Evolutionary conservation across 2,329 filamentous ascomycete species (phyloP).

Genomic region (Colletotrichum endophyticum): DNA sequence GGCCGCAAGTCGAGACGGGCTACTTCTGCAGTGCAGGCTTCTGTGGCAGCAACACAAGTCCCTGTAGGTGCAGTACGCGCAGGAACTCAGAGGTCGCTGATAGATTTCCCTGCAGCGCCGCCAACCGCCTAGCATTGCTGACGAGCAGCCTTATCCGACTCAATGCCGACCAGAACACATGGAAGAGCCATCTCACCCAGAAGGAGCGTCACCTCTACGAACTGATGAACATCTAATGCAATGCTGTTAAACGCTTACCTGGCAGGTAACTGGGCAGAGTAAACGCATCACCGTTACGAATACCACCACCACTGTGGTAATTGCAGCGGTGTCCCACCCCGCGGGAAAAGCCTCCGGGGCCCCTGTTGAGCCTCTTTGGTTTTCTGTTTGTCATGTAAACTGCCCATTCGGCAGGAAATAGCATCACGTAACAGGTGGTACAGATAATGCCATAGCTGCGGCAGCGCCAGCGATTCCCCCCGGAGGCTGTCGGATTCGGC

Average conservation of each 20-base stretch:
- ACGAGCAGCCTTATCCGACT: background rate
- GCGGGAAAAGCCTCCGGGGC: background rate
- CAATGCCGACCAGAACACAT: background rate
- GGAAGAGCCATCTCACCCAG: background rate
- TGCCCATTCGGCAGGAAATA: conserved; percentile 12
- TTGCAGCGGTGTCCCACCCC: background rate
- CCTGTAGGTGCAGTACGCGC: background rate
- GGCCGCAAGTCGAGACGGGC: background rate
- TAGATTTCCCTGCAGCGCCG: background rate
- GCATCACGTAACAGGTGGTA: conserved; percentile 15
- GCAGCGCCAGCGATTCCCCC: background rate
- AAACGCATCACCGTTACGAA: background rate
- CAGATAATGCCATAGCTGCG: conserved; percentile 16
- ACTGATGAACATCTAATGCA: background rate
- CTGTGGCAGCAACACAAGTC: background rate
- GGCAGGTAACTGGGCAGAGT: background rate
- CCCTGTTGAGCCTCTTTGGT: conserved; percentile 1
- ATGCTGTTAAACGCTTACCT: background rate
- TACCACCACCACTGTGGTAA: background rate
- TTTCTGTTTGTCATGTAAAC: conserved; percentile 22
- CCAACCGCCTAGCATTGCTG: background rate
- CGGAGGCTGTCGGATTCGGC: background rate
- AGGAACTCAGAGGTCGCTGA: background rate
- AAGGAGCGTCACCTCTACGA: background rate
- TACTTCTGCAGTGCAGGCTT: background rate